phyloP scores from a whole-genome alignment of 1,284 basidiomycete species.

The Lignosus rhinocerotis region DNA sequence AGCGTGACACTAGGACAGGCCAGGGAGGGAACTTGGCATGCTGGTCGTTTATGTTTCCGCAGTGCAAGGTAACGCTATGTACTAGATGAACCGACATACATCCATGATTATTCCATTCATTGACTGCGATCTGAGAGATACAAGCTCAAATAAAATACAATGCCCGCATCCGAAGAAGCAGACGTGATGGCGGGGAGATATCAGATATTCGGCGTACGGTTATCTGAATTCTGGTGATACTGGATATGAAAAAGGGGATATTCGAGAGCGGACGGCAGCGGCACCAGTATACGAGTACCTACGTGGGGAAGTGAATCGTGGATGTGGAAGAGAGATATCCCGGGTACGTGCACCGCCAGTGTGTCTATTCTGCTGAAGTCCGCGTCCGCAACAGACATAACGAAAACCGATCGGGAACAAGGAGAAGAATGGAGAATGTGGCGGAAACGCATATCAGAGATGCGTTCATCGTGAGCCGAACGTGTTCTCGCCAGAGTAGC shows the following conservation, averaged over 20 bases:
- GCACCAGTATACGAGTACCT: constrained; percentile 9
- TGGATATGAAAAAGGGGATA: not conserved
- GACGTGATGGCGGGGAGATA: constrained; percentile 22
- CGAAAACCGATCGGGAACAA: constrained; percentile 7
- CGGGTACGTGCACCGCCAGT: constrained; percentile 19
- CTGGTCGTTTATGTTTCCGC: no score
- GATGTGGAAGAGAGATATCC: constrained; percentile 8
- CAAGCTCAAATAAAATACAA: constrained; percentile 29
- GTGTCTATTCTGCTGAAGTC: constrained; percentile 21
- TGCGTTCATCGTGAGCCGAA: constrained; percentile 58
- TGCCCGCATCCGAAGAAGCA: constrained; percentile 26
- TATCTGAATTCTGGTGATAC: constrained; percentile 10
- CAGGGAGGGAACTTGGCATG: no score
- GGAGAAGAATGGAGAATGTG: constrained; percentile 1
- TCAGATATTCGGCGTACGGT: constrained; percentile 17
- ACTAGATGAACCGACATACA: constrained; percentile 4
- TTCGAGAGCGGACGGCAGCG: constrained; percentile 8
- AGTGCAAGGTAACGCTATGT: no score
- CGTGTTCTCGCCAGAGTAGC: constrained; percentile 97
- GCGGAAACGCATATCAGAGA: constrained; percentile 8
- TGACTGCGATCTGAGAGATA: constrained; percentile 22
- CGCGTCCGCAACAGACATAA: constrained; percentile 15
- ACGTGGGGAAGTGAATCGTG: not conserved
- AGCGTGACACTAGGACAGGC: no score
- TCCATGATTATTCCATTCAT: constrained; percentile 25